Conservation (phyloP, 2,329 filamentous ascomycete species). For the Corniculantispora saksenae region DNA sequence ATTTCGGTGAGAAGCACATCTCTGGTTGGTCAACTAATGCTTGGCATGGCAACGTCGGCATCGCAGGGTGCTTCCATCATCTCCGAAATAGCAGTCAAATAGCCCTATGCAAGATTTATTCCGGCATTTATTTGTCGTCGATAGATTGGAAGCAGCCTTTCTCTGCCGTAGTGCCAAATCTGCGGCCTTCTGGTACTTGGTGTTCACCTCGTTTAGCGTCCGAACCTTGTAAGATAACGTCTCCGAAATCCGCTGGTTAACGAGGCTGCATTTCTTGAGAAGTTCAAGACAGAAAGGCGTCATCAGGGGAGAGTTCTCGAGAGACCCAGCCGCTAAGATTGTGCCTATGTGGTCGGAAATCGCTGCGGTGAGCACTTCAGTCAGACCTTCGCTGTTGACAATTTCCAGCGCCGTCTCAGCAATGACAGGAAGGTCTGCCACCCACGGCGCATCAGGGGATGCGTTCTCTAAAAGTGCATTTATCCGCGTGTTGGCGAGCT, state of each 20-base stretch:
- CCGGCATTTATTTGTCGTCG: neutral
- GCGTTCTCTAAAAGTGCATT: neutral
- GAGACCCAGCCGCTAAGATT: neutral
- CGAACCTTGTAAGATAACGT: neutral
- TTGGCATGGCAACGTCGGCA: neutral
- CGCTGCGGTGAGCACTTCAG: neutral
- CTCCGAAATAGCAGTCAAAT: neutral
- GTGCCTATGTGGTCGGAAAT: neutral
- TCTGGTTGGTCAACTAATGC: neutral
- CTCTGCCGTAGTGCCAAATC: neutral
- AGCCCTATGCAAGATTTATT: neutral
- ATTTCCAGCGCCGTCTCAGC: neutral
- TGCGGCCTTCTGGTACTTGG: neutral
- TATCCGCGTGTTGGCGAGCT: neutral
- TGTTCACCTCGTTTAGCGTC: neutral
- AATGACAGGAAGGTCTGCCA: neutral
- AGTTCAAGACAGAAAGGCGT: neutral
- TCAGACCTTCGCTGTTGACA: neutral
- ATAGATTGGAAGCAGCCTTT: neutral
- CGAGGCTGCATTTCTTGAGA: neutral
- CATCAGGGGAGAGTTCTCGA: slow-evolving; percentile 1
- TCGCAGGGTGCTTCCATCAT: neutral
- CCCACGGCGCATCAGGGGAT: neutral
- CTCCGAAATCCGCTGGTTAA: neutral
- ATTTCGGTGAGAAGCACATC: no score